Base-by-base conservation (phyloP, 306 rosid genomes). In the Quercus gilva region DNA sequence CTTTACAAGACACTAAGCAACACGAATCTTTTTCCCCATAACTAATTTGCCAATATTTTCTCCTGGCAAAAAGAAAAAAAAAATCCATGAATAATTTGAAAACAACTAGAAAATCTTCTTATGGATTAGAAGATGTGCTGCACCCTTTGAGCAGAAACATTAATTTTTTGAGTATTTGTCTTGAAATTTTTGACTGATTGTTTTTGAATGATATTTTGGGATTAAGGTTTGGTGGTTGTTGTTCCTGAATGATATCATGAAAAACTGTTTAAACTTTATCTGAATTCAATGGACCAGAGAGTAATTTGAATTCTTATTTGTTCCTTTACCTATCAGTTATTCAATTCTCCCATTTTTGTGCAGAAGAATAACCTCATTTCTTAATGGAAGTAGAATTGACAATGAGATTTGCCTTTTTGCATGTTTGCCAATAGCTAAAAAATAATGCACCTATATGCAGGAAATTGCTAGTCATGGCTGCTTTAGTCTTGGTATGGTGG, bases 401-500 rank as follows among this genome's bases (percentile, higher is more conserved):
- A 61, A 18, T 57, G 21, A n/a, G 29, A 52, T 15, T 21, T 37
- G 17, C 14, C 26, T 63, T 55, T 20, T 70, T 77, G 51, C 12
- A 56, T 84, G 33, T 80, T 69, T 63, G 20, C 28, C 21, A 64
- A 59, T 49, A 28, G 35, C 33, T 55, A 58, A 78, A 26, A 78
- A 37, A 69, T 81, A 70, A 69, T 65, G 11, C 53, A 58, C 55
- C 56, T 59, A 33, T 73, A 21, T 82, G 78, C 90, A 92, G 98
- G 99, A 95, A 58, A 95, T 95, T 60, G 97, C 99, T 11, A 84
- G 98, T 79, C 85, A 95, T 83, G 99, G 98, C 37, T 92, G 99
- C 88, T 95, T 95, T 84, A 95, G 98, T 87, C 97, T 95, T 73
- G 97, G 98, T 79, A 91, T 95, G 99, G 68, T 95, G 83, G 97